Conservation (phyloP, 2,329 filamentous ascomycete species). For the Tolypocladium album region DNA sequence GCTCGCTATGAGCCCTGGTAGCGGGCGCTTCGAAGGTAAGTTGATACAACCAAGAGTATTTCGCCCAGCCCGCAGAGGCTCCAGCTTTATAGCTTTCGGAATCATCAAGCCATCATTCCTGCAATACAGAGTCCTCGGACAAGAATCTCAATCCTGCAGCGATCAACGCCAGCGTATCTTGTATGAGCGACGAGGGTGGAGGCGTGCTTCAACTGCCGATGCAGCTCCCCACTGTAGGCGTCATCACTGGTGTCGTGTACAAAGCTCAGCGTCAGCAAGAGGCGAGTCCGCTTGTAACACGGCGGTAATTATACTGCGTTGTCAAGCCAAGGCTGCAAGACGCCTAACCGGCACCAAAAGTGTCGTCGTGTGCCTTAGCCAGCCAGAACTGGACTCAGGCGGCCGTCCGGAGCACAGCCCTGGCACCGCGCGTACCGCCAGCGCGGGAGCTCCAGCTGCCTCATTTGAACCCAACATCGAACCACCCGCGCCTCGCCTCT, state of each 20-base stretch:
- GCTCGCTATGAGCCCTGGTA: too few species aligned
- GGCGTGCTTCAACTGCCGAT: neutral
- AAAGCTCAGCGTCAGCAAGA: neutral
- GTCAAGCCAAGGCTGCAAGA: neutral
- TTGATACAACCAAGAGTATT: too few species aligned
- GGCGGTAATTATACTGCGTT: neutral
- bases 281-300: neutral
- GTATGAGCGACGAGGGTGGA: neutral
- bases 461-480: neutral
- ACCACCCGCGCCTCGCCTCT: neutral
- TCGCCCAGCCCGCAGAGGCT: too few species aligned
- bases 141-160: neutral
- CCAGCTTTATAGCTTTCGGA: too few species aligned
- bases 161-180: neutral
- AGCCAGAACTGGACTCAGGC: too few species aligned
- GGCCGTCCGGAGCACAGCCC: too few species aligned
- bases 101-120: too few species aligned
- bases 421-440: too few species aligned
- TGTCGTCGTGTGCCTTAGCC: too few species aligned
- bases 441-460: neutral
- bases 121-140: too few species aligned
- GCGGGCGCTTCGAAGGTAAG: too few species aligned
- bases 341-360: neutral
- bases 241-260: neutral
- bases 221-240: neutral